Percentiles rank a stretch among this genome's conserved stretches.
These are phyloP conservation scores for Scutellaria barbata DNA, from an alignment of 257 asterid species.

Conservation along the genomic window DNA sequence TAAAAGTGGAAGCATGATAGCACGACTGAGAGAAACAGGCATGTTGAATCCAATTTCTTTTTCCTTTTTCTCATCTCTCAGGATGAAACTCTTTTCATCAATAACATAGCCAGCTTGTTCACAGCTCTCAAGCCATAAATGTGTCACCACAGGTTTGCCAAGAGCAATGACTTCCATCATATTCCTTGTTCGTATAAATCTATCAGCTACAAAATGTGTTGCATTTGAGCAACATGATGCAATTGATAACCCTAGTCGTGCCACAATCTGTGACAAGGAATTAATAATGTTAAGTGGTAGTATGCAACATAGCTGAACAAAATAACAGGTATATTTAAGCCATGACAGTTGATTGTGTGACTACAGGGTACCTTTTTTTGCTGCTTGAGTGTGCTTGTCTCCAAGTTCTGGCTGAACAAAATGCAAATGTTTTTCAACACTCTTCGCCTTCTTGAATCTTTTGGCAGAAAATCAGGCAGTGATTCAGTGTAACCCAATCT, in stretches of 20 bases:
- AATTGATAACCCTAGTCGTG: slow-evolving; percentile 59
- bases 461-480: slow-evolving; percentile 62
- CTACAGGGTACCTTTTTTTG: slow-evolving; percentile 60
- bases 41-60: slow-evolving; percentile 71
- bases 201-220: slow-evolving; percentile 77
- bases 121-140: slow-evolving; percentile 82
- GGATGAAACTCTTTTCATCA: slow-evolving; percentile 61
- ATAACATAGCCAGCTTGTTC: slow-evolving; percentile 60
- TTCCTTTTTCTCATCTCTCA: slow-evolving; percentile 85
- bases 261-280: slow-evolving; percentile 51
- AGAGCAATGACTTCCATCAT: slow-evolving; percentile 80
- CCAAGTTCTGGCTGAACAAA: slow-evolving; percentile 81
- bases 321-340: slow-evolving; percentile 14
- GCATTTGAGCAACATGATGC: slow-evolving; percentile 68
- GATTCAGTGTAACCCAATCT: slow-evolving; percentile 61
- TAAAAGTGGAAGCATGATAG: slow-evolving; percentile 65
- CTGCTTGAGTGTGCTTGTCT: slow-evolving; percentile 50
- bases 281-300: background rate
- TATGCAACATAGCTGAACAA: slow-evolving; percentile 16
- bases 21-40: slow-evolving; percentile 63
- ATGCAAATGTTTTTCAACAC: slow-evolving; percentile 46
- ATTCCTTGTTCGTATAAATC: slow-evolving; percentile 73
- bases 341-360: slow-evolving; percentile 2
- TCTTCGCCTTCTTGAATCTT: slow-evolving; percentile 59
- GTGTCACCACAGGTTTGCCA: slow-evolving; percentile 78